Conservation (phyloP, 2,329 filamentous ascomycete genomes). For the Colletotrichum ledebouriae region DNA sequence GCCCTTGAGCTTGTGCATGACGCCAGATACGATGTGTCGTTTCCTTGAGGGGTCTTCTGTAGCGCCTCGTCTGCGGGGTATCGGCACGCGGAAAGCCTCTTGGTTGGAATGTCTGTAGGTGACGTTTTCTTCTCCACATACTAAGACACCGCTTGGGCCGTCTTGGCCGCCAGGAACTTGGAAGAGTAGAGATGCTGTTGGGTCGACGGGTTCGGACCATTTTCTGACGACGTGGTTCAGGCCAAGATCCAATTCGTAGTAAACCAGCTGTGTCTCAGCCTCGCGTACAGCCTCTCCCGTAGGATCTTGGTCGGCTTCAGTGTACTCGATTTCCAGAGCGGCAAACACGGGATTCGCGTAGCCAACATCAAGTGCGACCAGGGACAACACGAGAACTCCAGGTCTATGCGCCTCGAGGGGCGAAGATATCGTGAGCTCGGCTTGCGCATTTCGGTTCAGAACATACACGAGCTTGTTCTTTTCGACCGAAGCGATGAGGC, state of each 20-base stretch:
- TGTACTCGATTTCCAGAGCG: slow-evolving; percentile 92
- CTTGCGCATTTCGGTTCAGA: slow-evolving; percentile 93
- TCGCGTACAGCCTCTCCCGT: slow-evolving; percentile 85
- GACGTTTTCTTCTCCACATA: slow-evolving; percentile 94
- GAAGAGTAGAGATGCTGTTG: slow-evolving; percentile 89
- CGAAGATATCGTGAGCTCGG: slow-evolving; percentile 95
- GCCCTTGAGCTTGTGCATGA: slow-evolving; percentile 96
- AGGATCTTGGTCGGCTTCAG: slow-evolving; percentile 90
- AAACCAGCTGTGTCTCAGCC: slow-evolving; percentile 90
- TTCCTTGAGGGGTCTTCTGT: slow-evolving; percentile 95
- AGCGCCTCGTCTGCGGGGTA: slow-evolving; percentile 87
- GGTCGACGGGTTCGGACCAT: slow-evolving; percentile 95
- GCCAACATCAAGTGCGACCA: slow-evolving; percentile 92
- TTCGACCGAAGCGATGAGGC: slow-evolving; percentile 92
- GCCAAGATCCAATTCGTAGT: slow-evolving; percentile 97
- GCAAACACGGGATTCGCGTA: slow-evolving; percentile 98
- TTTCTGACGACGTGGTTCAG: slow-evolving; percentile 97
- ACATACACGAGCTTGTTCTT: slow-evolving; percentile 99
- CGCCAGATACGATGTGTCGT: slow-evolving; percentile 86
- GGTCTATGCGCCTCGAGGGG: slow-evolving; percentile 96
- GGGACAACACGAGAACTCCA: slow-evolving; percentile 88
- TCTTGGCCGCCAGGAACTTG: slow-evolving; percentile 95
- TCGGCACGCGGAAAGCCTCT: slow-evolving; percentile 87
- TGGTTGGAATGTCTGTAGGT: slow-evolving; percentile 98
- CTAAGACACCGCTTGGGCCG: slow-evolving; percentile 93